Conservation (phyloP, 2,329 filamentous ascomycete species). For the Claviceps lovelessii region DNA sequence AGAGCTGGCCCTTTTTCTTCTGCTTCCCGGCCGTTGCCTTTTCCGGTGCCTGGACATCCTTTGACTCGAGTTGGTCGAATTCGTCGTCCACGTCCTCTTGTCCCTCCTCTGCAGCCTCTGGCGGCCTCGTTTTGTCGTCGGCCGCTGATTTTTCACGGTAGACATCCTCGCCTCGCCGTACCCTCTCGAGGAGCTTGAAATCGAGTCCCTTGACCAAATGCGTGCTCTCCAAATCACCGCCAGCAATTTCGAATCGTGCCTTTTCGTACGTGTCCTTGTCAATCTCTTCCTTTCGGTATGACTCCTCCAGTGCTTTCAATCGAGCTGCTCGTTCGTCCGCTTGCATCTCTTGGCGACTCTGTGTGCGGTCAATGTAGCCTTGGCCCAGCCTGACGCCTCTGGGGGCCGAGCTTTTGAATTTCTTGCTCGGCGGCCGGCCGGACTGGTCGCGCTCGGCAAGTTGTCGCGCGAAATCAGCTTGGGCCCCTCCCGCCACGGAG, state of each 20-base stretch:
- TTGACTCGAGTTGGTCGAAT: conserved; percentile 42
- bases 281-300: conserved; percentile 71
- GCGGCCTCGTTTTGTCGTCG: conserved; percentile 14
- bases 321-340: conserved; percentile 45
- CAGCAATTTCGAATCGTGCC: conserved; percentile 61
- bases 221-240: conserved; percentile 65
- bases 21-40: conserved; percentile 29
- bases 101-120: conserved; percentile 12
- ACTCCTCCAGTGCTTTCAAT: conserved; percentile 66
- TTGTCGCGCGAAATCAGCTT: conserved; percentile 68
- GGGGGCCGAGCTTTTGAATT: conserved; percentile 63
- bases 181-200: conserved; percentile 59
- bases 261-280: conserved; percentile 66
- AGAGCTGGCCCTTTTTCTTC: conserved; percentile 48
- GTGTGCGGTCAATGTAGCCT: conserved; percentile 75
- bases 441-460: conserved; percentile 56
- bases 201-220: conserved; percentile 89
- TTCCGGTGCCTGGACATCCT: conserved; percentile 37
- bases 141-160: conserved; percentile 21
- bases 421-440: conserved; percentile 47
- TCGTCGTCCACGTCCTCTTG: conserved; percentile 46
- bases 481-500: conserved; percentile 35
- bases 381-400: conserved; percentile 67
- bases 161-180: conserved; percentile 56
- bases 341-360: conserved; percentile 40